A percentile compares a stretch with the other conserved stretches of the same genome.
Conservation (phyloP, 2,329 filamentous ascomycete genomes). For the Cercospora janseana region DNA sequence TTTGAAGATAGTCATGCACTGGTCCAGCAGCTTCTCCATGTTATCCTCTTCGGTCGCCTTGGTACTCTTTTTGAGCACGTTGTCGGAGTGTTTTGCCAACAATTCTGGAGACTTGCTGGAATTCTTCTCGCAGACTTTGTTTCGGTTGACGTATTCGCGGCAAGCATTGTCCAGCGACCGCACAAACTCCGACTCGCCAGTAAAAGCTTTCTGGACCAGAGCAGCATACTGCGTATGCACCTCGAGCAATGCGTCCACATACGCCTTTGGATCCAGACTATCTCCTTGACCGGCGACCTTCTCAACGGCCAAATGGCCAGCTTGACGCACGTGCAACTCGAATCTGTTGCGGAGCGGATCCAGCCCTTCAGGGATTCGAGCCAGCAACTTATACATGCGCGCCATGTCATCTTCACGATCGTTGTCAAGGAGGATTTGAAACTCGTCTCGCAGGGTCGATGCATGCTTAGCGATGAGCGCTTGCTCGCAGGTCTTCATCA, state of each 20-base stretch:
- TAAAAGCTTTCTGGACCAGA: slow-evolving; percentile 88
- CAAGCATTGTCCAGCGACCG: slow-evolving; percentile 95
- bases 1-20: slow-evolving; percentile 99
- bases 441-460: slow-evolving; percentile 83
- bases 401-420: slow-evolving; percentile 94
- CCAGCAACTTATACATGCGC: slow-evolving; percentile 90
- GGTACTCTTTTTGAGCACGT: slow-evolving; percentile 85
- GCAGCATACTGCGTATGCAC: slow-evolving; percentile 91
- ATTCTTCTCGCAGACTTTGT: slow-evolving; percentile 89
- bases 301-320: slow-evolving; percentile 80
- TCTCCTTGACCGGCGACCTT: slow-evolving; percentile 88
- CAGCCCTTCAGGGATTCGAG: slow-evolving; percentile 83
- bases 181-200: slow-evolving; percentile 94
- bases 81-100: slow-evolving; percentile 91
- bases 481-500: slow-evolving; percentile 85
- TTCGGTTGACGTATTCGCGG: slow-evolving; percentile 96
- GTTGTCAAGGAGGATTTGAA: slow-evolving; percentile 88
- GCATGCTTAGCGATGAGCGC: slow-evolving; percentile 89
- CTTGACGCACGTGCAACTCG: slow-evolving; percentile 88
- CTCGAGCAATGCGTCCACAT: slow-evolving; percentile 90
- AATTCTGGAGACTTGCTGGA: slow-evolving; percentile 94
- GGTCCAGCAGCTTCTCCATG: slow-evolving; percentile 79
- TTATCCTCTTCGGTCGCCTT: slow-evolving; percentile 93
- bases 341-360: slow-evolving; percentile 85
- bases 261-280: slow-evolving; percentile 90